Percentiles rank a stretch among this genome's conserved stretches.
Evolutionary conservation across 441 rosid species (phyloP).

Genomic region (Brassica balearica): DNA sequence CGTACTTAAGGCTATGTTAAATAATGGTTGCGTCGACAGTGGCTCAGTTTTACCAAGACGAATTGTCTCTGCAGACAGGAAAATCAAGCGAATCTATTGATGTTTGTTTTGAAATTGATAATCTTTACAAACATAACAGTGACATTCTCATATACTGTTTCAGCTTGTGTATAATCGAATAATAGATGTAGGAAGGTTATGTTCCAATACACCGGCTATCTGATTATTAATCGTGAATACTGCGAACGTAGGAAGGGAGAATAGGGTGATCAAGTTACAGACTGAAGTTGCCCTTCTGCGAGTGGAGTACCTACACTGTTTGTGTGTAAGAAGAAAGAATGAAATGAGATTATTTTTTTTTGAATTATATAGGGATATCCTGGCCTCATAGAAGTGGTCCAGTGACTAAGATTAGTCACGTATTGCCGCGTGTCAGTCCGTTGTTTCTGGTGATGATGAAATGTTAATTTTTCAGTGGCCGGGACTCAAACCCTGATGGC

Average conservation of each 20-base stretch:
- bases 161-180: slow-evolving; percentile 64
- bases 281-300: slow-evolving; percentile 23
- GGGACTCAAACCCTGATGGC: no score
- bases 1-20: slow-evolving; percentile 54
- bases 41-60: slow-evolving; percentile 85
- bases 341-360: no score
- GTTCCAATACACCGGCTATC: slow-evolving; percentile 70
- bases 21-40: slow-evolving; percentile 62
- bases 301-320: slow-evolving; percentile 36
- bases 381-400: no score
- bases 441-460: no score
- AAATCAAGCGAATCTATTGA: slow-evolving; percentile 30
- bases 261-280: slow-evolving; percentile 48
- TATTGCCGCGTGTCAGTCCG: no score
- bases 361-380: no score
- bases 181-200: slow-evolving; percentile 62
- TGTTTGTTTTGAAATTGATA: slow-evolving; percentile 30
- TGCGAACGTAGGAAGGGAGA: slow-evolving; percentile 42
- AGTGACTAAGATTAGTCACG: no score
- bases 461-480: no score
- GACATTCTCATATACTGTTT: slow-evolving; percentile 8
- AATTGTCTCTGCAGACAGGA: slow-evolving; percentile 48
- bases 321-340: no score
- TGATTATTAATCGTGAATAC: not conserved
- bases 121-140: slow-evolving; percentile 22